Conservation (phyloP, 2,329 filamentous ascomycete genomes). For the Coniochaeta sp. region DNA sequence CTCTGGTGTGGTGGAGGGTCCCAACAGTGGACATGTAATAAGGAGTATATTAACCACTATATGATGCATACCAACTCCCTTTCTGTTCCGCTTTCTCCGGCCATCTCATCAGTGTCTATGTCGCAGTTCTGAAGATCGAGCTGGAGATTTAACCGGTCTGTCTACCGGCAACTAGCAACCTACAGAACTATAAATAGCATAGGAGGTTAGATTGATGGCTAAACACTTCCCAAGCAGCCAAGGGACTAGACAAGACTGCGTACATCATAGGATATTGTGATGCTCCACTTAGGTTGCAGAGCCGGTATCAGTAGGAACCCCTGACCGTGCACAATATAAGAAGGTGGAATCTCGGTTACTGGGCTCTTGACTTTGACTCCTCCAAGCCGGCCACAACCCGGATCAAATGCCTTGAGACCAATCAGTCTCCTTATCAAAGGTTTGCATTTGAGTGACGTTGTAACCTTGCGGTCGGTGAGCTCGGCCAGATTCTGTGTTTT, state of each 20-base stretch:
- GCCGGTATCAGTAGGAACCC: not conserved
- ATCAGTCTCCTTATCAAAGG: not conserved
- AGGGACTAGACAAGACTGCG: not conserved
- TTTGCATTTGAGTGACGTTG: not conserved
- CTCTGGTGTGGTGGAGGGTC: not conserved
- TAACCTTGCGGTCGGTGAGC: not conserved
- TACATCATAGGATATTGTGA: not conserved
- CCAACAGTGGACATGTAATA: not conserved
- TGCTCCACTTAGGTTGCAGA: not conserved
- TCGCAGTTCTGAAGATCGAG: not conserved
- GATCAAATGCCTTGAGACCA: not conserved
- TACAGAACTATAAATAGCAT: not conserved
- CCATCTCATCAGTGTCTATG: not conserved
- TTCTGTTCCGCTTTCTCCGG: not conserved
- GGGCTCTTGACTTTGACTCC: not conserved
- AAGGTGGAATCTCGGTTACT: not conserved
- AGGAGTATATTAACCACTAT: not conserved
- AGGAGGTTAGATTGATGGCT: not conserved
- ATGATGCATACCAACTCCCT: not conserved
- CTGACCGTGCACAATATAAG: not conserved
- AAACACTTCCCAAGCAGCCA: not conserved
- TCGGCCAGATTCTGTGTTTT: not conserved
- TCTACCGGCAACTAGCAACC: not conserved
- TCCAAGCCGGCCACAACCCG: not conserved
- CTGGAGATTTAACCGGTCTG: not conserved